Conservation (phyloP, 1,284 basidiomycete genomes). For the Papiliotrema fonsecae region DNA sequence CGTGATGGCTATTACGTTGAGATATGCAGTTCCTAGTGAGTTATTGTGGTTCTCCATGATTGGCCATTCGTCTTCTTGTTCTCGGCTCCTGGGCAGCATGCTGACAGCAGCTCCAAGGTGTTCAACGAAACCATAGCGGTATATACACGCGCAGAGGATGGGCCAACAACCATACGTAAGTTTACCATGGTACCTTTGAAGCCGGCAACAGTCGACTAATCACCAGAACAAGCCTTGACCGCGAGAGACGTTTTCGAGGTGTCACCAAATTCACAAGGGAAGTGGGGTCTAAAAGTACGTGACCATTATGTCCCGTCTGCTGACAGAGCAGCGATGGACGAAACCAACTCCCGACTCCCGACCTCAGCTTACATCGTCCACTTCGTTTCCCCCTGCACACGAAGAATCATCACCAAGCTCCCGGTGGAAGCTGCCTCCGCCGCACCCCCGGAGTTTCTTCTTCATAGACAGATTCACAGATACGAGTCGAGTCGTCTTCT, state of each 20-base stretch:
- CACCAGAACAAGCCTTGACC: constrained; percentile 36
- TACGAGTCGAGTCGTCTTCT: constrained; percentile 30
- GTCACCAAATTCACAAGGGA: constrained; percentile 17
- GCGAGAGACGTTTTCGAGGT: constrained; percentile 39
- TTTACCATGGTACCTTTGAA: no score
- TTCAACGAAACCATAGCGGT: constrained; percentile 21
- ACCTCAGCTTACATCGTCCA: constrained; percentile 6
- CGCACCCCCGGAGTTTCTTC: constrained; percentile 31
- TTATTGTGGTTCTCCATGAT: background rate
- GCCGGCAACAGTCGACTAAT: no score
- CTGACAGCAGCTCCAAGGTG: constrained; percentile 16
- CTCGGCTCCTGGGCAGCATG: background rate
- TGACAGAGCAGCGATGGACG: constrained; percentile 2
- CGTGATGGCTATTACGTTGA: constrained; percentile 28
- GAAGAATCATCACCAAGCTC: constrained; percentile 2
- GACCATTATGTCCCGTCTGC: background rate
- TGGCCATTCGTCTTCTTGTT: background rate
- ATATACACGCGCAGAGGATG: constrained; percentile 22
- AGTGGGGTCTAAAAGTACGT: constrained; percentile 12
- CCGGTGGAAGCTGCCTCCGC: constrained; percentile 7
- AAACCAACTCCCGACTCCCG: constrained; percentile 4
- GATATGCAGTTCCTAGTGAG: constrained; percentile 21
- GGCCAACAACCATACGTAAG: constrained; percentile 23
- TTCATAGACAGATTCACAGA: constrained; percentile 41
- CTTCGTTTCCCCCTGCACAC: constrained; percentile 8